Evolutionary conservation across 257 asterid genomes (phyloP).

Genomic region (Nicotiana attenuata): DNA sequence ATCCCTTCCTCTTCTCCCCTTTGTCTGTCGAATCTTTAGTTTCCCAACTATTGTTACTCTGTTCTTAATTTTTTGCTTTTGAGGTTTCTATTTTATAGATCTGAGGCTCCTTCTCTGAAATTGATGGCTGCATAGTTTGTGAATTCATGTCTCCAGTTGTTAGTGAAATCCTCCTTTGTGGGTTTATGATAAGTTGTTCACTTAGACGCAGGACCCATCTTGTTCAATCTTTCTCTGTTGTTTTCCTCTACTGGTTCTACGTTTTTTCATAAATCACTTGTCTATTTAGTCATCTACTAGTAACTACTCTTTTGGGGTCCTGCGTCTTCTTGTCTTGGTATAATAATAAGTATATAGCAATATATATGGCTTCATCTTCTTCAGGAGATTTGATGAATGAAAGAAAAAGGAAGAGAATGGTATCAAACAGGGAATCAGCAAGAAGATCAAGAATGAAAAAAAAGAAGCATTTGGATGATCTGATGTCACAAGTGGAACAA

Average conservation of each 20-base stretch:
- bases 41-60: constrained; percentile 13
- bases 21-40: background rate
- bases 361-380: constrained; percentile 43
- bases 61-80: background rate
- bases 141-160: constrained; percentile 47
- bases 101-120: background rate
- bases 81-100: background rate
- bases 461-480: constrained; percentile 53
- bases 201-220: constrained; percentile 53
- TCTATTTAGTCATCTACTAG: too few species aligned
- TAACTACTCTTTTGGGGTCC: too few species aligned
- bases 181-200: constrained; percentile 43
- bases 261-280: constrained; percentile 38
- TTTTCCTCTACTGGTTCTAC: constrained; percentile 76
- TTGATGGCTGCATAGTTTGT: constrained; percentile 30
- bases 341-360: too few species aligned
- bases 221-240: constrained; percentile 71
- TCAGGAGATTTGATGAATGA: constrained; percentile 35
- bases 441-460: constrained; percentile 61
- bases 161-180: constrained; percentile 48
- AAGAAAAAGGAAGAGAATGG: constrained; percentile 58
- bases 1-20: constrained; percentile 40
- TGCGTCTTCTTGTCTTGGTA: too few species aligned
- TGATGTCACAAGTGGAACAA: constrained; percentile 36
- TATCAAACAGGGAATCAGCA: constrained; percentile 65